Base-by-base conservation (phyloP, 305 asterid species). In the Fraxinus angustifolia region DNA sequence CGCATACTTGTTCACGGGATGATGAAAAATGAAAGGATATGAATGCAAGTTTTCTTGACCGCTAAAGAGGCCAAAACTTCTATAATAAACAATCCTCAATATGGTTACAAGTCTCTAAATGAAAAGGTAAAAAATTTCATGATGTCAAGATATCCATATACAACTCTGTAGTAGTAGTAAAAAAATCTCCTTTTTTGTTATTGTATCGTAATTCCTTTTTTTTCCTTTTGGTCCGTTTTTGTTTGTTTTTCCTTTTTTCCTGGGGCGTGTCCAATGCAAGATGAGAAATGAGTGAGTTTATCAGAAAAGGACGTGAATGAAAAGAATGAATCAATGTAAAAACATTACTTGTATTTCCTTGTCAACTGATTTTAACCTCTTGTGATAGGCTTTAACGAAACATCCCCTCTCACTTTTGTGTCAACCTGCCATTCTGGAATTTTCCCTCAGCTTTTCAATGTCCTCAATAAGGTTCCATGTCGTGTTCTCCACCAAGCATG, bases 391-490 rank as follows among this genome's bases (percentile, higher is more conserved):
- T 78, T 96, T 88, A 40, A 96, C 87, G 33, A 94, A 86, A 85
- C 95, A 89, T 28, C 89, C 91, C 84, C 99, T 91, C 89, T 96
- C 99, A 87, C 90, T 85, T 83, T 91, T 98, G 35, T 60, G 30
- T 42, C 74, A 83, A 96, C 98, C 97, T 90, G 95, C 99, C 99
- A 96, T 89, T 96, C 98, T 68, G 97, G 91, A 79, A 96, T 89
- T 81, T 90, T 87, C 91, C 80, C 99, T 89, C 60, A 96, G 88
- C 85, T 93, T 96, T 80, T 96, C 99, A 82, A 92, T 94, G 89
- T 96, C 99, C 75, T 89, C 86, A 83, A 93, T 83, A 65, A 96
- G 97, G 80, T 91, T 96, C 98, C 97, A 93, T 65, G 98, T 95
- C 2, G 97, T 94, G 83, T 94, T 94, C 85, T 93, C 95, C 90